Percentiles rank a stretch among this genome's conserved stretches.
phyloP scores from a whole-genome alignment of 192 early-diverging fungal species.

The Coemansia sp. region DNA sequence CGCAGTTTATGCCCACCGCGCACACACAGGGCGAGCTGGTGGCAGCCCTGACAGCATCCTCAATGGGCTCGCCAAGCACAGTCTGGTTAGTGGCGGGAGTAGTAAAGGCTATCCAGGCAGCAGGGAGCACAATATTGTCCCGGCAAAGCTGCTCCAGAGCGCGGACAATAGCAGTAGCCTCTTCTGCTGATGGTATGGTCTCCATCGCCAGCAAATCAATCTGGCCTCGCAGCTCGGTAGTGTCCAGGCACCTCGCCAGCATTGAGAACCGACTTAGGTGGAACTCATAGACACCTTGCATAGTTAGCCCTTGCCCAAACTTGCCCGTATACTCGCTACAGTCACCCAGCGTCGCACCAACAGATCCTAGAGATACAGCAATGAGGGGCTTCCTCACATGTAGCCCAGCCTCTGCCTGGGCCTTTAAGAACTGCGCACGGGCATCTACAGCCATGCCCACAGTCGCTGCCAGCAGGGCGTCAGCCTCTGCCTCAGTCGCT shows the following conservation, averaged over 20 bases:
- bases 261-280: constrained; percentile 53
- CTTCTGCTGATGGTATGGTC: constrained; percentile 63
- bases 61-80: constrained; percentile 55
- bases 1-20: constrained; percentile 68
- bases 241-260: constrained; percentile 22
- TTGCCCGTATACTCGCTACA: constrained; percentile 69
- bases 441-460: constrained; percentile 54
- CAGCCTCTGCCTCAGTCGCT: constrained; percentile 21
- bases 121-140: constrained; percentile 22
- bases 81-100: constrained; percentile 34
- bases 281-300: constrained; percentile 54
- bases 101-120: constrained; percentile 64
- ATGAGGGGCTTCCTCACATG: constrained; percentile 27
- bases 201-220: constrained; percentile 68
- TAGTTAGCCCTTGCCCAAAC: constrained; percentile 40
- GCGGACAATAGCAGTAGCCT: constrained; percentile 55
- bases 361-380: constrained; percentile 64
- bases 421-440: constrained; percentile 29
- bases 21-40: constrained; percentile 32
- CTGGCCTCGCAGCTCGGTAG: constrained; percentile 14
- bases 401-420: constrained; percentile 2
- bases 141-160: constrained; percentile 26
- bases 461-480: constrained; percentile 38
- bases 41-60: constrained; percentile 35
- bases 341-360: constrained; percentile 64